A percentile compares a stretch with the other conserved stretches of the same genome.
These are phyloP conservation scores for Penicillium tannophilum DNA, from an alignment of 495 filamentous ascomycete species.

Conservation along the genomic window DNA sequence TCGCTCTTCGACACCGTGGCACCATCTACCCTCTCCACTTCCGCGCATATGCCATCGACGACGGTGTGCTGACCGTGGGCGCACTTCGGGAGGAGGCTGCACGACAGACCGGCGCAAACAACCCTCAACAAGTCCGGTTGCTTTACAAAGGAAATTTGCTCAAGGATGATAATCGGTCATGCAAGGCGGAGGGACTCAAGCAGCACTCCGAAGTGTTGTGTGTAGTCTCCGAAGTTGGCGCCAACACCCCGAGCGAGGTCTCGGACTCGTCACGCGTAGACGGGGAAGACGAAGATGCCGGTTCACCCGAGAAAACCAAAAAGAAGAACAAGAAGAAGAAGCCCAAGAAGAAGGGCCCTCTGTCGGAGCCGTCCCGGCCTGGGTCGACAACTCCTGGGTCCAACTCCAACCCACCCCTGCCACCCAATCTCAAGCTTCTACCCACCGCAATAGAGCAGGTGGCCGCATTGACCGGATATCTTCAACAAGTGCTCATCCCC, in stretches of 20 bases:
- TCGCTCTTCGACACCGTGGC: slow-evolving; percentile 72
- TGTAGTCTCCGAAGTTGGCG: slow-evolving; percentile 58
- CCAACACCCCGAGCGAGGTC: slow-evolving; percentile 50
- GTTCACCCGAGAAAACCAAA: slow-evolving; percentile 32
- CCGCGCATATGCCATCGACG: slow-evolving; percentile 77
- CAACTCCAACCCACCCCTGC: slow-evolving; percentile 29
- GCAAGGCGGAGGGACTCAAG: slow-evolving; percentile 75
- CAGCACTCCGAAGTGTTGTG: slow-evolving; percentile 76
- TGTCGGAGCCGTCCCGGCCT: slow-evolving; percentile 19
- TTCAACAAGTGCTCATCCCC: slow-evolving; percentile 67
- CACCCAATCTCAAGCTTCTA: slow-evolving; percentile 41
- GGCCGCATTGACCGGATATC: slow-evolving; percentile 65
- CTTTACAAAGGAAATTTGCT: slow-evolving; percentile 82
- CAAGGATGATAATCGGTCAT: slow-evolving; percentile 63
- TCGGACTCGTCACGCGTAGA: slow-evolving; percentile 39
- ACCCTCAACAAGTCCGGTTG: slow-evolving; percentile 67
- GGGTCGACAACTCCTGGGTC: slow-evolving; percentile 25
- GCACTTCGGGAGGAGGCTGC: slow-evolving; percentile 68
- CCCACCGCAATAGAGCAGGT: slow-evolving; percentile 66
- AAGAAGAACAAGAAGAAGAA: slow-evolving; percentile 43
- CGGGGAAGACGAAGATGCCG: slow-evolving; percentile 34
- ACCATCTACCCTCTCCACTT: slow-evolving; percentile 77
- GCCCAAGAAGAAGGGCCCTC: slow-evolving; percentile 42
- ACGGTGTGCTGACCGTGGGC: slow-evolving; percentile 69
- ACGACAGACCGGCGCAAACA: slow-evolving; percentile 59